These are phyloP conservation scores for Diplodia sapinea DNA, from an alignment of 2,329 filamentous ascomycete genomes.

Conservation along the genomic window DNA sequence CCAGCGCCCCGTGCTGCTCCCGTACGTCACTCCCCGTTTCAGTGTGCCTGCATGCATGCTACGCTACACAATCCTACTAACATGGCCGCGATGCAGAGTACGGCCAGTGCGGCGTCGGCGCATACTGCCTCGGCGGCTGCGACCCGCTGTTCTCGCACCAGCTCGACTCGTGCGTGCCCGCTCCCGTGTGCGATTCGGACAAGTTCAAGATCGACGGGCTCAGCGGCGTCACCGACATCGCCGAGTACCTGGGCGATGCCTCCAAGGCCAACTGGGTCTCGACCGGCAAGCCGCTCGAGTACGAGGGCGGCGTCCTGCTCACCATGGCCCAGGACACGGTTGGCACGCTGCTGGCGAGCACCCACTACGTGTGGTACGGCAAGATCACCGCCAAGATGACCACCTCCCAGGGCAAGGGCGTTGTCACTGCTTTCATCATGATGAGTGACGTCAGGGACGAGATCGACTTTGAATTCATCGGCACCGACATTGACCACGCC, in stretches of 20 bases:
- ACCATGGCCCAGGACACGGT: conserved; percentile 88
- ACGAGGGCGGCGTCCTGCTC: conserved; percentile 72
- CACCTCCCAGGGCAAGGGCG: conserved; percentile 82
- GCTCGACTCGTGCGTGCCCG: conserved; percentile 83
- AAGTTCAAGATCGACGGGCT: conserved; percentile 76
- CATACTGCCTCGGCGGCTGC: conserved; percentile 94
- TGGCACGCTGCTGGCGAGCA: conserved; percentile 84
- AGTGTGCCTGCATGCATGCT: not conserved
- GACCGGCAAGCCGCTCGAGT: conserved; percentile 73
- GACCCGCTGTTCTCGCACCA: conserved; percentile 84
- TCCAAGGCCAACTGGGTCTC: conserved; percentile 84
- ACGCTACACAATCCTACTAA: not conserved
- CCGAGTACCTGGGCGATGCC: conserved; percentile 85
- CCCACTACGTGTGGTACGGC: conserved; percentile 95
- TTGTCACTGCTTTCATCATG: conserved; percentile 96
- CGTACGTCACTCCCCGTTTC: conserved; percentile 39
- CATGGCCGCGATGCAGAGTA: conserved; percentile 67
- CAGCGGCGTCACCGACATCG: conserved; percentile 72
- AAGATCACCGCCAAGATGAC: conserved; percentile 85
- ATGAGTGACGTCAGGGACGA: conserved; percentile 97
- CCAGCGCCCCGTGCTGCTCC: conserved; percentile 56
- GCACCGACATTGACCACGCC: conserved; percentile 73
- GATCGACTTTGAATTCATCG: conserved; percentile 96
- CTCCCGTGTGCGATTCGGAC: conserved; percentile 77
- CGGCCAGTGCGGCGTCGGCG: conserved; percentile 88